Base-by-base conservation (phyloP, 2,329 filamentous ascomycete species). In the Trichoderma sp. region DNA sequence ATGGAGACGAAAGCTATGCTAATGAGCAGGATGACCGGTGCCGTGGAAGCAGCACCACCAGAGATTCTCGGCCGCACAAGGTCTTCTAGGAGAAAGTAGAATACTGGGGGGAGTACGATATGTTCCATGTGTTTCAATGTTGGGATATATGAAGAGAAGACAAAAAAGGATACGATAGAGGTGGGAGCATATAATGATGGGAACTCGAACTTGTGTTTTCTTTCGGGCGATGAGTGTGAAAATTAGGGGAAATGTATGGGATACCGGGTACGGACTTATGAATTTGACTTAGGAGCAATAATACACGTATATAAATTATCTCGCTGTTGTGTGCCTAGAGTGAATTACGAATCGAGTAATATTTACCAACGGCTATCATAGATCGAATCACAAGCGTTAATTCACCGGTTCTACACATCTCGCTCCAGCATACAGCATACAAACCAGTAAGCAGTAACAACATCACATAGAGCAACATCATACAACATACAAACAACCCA, bases 21-120 rank as follows among this genome's bases (percentile, higher is more conserved):
- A 21, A 85, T 88, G 83, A 85, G 81, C 69, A 85, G 85, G 77
- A 87, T 89, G 83, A 82, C 82, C 77, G 79, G 80, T 14, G 45
- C 72, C 5, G 38, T 8, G 2, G 67, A 35, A 11, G 27, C 21
- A 9, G 14, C 9, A 29, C 18, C 60, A 14, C n/a, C 38, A 31
- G 41, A 50, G 12, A 41, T n/a, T 16, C n/a, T 65, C 24, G 71
- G 71, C 29, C 62, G 71, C 11, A 67, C 62, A 21, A 74, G 71
- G 50, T 74, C 71, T 14, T 74, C 64, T 12, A 33, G 63, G 45
- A 74, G 63, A 33, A 74, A 59, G 31, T 74, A 24, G 64, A 31
- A 41, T 18, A 16, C 14, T 12, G 14, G 31, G 9, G 29, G n/a
- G 12, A 18, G 9, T 16, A 21, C 18, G 9, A 12, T 3, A 5